Evolutionary conservation across 352 stramenopile genomes (phyloP), one percentile per base, ranked within the genome.

Genomic region (Globisporangium spiculum): DNA sequence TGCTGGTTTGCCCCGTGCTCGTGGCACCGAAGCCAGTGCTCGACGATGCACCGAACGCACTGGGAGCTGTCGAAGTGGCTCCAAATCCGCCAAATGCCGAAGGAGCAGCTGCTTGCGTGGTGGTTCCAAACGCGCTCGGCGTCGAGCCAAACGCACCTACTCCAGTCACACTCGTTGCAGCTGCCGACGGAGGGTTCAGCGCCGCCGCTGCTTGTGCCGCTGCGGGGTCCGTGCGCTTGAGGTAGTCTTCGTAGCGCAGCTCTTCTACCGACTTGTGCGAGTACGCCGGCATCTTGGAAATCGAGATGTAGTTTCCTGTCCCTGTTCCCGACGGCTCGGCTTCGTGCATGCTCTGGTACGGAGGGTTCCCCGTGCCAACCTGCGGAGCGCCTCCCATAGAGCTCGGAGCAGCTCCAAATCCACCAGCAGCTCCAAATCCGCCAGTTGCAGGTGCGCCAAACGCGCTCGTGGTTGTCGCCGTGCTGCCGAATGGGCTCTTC

Each of bases 291-390:
- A 83, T 83, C 54, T 71, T 70, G n/a, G 72, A 72, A 52, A 83
- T 83, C 18, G 75, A 79, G 52, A 80, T 46, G 36, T 73, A 73
- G 64, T 86, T 89, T 56, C 75, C 81, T 12, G 72, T 87, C 22
- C 75, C 79, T 24, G 75, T 84, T 65, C 84, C 86, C 55, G 77
- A 85, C 18, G 78, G 77, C 56, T 93, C 86, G 41, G 83, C 75
- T 64, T 91, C 87, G 8, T 78, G 77, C 44, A 85, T 91, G 16
- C 75, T 46, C 55, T 92, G 78, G 71, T 94, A 96, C 30, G 86
- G 72, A 16, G 88, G 85, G 22, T 77, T 73, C 44, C 88, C 88
- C 1, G 88, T 96, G 46, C 88, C 88, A 20, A 93, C 87, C 64
- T 91, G 86, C 36, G 73, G 68, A 34, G 69, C 66, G 10, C 58